These are phyloP conservation scores for Parascedosporium putredinis DNA, from an alignment of 2,329 filamentous ascomycete genomes.

Conservation along the genomic window DNA sequence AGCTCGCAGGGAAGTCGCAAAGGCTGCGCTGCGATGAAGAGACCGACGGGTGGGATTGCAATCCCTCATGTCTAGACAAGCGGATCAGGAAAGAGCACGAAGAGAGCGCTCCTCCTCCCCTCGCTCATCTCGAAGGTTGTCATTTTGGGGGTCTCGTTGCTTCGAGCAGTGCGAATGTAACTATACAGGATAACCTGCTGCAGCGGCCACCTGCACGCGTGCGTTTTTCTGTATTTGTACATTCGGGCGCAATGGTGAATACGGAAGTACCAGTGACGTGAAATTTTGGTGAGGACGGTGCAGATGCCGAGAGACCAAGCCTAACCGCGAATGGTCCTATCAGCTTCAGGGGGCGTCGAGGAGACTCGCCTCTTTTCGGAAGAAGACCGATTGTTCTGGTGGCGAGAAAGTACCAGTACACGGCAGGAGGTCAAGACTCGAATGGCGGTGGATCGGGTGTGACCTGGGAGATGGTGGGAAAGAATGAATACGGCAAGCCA, in stretches of 20 bases:
- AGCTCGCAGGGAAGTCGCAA: no score
- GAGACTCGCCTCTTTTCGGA: constrained; percentile 1
- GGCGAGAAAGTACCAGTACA: not conserved
- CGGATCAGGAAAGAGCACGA: not conserved
- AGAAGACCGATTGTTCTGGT: not conserved
- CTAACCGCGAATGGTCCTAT: not conserved
- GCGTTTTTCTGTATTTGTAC: not conserved
- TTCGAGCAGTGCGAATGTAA: not conserved
- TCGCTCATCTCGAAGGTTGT: not conserved
- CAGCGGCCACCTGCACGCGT: not conserved
- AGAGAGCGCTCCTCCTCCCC: not conserved
- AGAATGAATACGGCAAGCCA: constrained; percentile 1
- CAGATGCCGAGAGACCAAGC: constrained; percentile 3
- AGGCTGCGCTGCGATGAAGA: no score
- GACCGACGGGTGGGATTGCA: not conserved
- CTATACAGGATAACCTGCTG: not conserved
- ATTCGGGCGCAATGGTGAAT: not conserved
- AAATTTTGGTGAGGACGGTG: not conserved
- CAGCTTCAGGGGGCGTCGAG: not conserved
- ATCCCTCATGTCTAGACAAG: not conserved
- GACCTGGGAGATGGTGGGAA: not conserved
- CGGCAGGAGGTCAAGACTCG: not conserved
- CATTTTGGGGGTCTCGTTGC: not conserved
- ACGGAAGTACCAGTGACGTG: constrained; percentile 1
- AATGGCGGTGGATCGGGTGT: not conserved